A percentile compares a stretch with the other conserved stretches of the same genome.
Evolutionary conservation across 257 asterid species (phyloP).

Genomic region (Nicotiana otophora): DNA sequence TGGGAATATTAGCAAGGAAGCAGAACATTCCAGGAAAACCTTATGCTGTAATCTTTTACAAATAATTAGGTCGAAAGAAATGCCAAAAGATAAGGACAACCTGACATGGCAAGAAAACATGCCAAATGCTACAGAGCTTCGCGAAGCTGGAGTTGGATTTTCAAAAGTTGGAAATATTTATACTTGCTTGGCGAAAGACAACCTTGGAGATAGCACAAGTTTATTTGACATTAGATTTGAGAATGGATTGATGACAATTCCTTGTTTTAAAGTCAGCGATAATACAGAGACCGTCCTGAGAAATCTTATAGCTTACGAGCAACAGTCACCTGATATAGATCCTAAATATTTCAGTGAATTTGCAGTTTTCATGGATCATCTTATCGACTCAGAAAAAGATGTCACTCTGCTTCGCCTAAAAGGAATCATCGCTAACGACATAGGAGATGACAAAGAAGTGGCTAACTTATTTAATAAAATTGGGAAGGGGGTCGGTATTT

Average conservation of each 20-base stretch:
- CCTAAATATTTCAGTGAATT: constrained; percentile 5
- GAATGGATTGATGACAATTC: not conserved
- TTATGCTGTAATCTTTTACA: no score
- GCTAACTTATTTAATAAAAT: constrained; percentile 12
- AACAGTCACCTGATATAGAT: not conserved
- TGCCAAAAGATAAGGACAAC: not conserved
- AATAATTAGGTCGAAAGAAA: no score
- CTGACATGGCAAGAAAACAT: not conserved
- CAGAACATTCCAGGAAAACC: no score
- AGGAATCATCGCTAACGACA: not conserved
- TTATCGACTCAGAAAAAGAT: constrained; percentile 17
- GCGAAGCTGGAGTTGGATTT: constrained; percentile 17
- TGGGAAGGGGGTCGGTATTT: not conserved
- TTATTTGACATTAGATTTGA: constrained; percentile 14
- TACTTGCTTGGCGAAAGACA: not conserved
- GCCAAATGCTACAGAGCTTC: constrained; percentile 13
- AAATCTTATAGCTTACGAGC: constrained; percentile 22
- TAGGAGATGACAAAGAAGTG: constrained; percentile 7
- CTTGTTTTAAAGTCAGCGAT: constrained; percentile 2
- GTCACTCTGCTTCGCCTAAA: not conserved
- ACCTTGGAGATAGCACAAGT: not conserved
- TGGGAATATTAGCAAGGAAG: no score
- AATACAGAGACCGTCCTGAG: constrained; percentile 9
- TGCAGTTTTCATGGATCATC: not conserved
- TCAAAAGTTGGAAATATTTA: not conserved